Conservation (phyloP, 495 filamentous ascomycete species). For the Chaetomium cochliodes region DNA sequence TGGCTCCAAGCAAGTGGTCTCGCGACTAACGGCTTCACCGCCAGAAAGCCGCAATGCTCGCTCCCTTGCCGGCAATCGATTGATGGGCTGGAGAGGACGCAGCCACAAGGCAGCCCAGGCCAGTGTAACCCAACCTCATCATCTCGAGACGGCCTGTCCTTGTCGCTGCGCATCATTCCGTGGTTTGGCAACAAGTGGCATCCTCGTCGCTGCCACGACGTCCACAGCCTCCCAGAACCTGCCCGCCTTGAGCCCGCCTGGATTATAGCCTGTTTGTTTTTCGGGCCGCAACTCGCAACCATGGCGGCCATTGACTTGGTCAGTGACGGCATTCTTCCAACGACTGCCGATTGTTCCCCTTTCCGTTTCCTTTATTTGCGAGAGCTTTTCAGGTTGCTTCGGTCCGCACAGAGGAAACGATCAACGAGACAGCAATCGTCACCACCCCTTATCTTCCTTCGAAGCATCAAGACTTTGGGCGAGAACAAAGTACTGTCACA, state of each 20-base stretch:
- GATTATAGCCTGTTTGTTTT: constrained; percentile 20
- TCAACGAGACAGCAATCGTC: constrained; percentile 9
- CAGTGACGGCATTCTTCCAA: too few relatives aligned
- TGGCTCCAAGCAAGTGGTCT: not conserved
- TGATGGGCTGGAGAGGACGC: not conserved
- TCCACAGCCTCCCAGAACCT: not conserved
- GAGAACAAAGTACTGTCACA: not conserved
- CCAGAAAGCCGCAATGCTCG: constrained; percentile 3
- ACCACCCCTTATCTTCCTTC: not conserved
- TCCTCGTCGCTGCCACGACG: not conserved
- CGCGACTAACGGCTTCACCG: constrained; percentile 18
- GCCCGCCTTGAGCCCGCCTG: not conserved
- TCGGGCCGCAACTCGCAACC: constrained; percentile 13
- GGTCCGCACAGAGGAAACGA: not conserved
- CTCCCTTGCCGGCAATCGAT: constrained; percentile 13
- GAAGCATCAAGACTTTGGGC: not conserved
- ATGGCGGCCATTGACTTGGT: not conserved
- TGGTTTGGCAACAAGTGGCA: not conserved
- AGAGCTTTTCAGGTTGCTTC: not conserved
- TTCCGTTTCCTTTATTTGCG: not conserved
- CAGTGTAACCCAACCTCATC: constrained; percentile 9
- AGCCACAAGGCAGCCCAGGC: not conserved
- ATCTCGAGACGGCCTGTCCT: constrained; percentile 13
- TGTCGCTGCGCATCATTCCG: constrained; percentile 1
- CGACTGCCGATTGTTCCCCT: not conserved